Base-by-base conservation (phyloP, 2,329 filamentous ascomycete species). In the Pseudogymnoascus pannorum region DNA sequence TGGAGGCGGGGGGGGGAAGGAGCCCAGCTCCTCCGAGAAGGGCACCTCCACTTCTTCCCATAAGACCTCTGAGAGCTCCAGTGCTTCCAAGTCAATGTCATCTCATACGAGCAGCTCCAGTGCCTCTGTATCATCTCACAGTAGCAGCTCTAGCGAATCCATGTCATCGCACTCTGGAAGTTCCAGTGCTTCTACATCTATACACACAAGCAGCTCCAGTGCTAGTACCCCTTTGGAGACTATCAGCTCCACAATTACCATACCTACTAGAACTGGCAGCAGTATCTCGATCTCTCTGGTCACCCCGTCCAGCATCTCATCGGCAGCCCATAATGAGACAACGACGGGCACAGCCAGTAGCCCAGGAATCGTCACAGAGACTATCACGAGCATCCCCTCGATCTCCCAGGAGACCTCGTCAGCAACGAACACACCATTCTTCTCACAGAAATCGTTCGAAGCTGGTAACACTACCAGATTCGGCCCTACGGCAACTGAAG, bases 381-480 rank as follows among this genome's bases (percentile, higher is more conserved):
- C 42, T 12, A 5, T 42, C 18, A 42, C 20, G 5, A 20, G 5
- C 22, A 29, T 20, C 16, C n/a, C 9, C 26, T 54, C 48, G 5
- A 26, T 4, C 16, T 54, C 26, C 14, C 12, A n/a, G 14, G 9
- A 18, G n/a, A 54, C 8, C 26, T 2, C 48, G 8, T 54, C 48
- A 2, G 26, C 48, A 14, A 54, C 48, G 48, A 54, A 54, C 48
- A 54, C 26, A 3, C 48, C 48, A 31, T 54, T 54, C 48, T 54
- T 54, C 26, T 31, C 48, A 9, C 48, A 54, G 48, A 54, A 54
- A 54, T 54, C 48, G 2, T 54, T 54, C 48, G 48, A 54, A 20
- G 48, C 48, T 54, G 48, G 48, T 31, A 54, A 54, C 9, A 54
- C 48, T 12, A 54, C 48, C 48, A 54, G 26, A n/a, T 31, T 54